Base-by-base conservation (phyloP, 305 asterid species). In the Rubia tinctorum region DNA sequence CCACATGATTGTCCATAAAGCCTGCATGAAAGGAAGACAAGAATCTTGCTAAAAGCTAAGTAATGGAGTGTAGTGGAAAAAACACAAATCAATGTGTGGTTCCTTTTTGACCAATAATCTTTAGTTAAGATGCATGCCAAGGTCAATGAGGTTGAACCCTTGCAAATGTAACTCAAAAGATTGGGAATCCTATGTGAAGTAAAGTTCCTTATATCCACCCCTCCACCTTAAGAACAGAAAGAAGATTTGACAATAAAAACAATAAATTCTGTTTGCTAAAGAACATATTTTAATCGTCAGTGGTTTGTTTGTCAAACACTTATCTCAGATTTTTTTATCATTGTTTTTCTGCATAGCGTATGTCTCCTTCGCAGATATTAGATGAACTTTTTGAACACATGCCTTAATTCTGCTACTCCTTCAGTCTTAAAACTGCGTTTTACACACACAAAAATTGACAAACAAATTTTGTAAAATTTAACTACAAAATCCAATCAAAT, bases 41-140 rank as follows among this genome's bases (percentile, higher is more conserved):
- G 90, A 92, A 90, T 90, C 96, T 89, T 84, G 87, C 83, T 79
- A 86, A 91, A 90, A 89, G 94, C 90, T 75, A 89, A 75, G 79
- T 84, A 86, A 88, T 86, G 92, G 91, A 89, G 88, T 86, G 79
- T 85, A 87, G 90, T 82, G 83, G 85, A 82, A 84, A 84, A 86
- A 88, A 81, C 73, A 79, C 76, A 84, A 81, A 82, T 84, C 82
- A 85, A 82, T 86, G 80, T 74, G 77, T 84, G 78, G 77, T 90
- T 82, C 76, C 96, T 79, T 90, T 92, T 92, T 92, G 92, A 92
- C 98, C 94, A 89, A 70, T 74, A 67, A 71, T 84, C 82, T 83
- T 68, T 78, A 73, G 79, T 81, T 75, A 62, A 78, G 80, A 84
- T 80, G 82, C 77, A 79, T 83, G 87, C 80, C 82, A 80, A 89